phyloP scores from a whole-genome alignment of 2,329 filamentous ascomycete genomes.

The Penicillium sp. region DNA sequence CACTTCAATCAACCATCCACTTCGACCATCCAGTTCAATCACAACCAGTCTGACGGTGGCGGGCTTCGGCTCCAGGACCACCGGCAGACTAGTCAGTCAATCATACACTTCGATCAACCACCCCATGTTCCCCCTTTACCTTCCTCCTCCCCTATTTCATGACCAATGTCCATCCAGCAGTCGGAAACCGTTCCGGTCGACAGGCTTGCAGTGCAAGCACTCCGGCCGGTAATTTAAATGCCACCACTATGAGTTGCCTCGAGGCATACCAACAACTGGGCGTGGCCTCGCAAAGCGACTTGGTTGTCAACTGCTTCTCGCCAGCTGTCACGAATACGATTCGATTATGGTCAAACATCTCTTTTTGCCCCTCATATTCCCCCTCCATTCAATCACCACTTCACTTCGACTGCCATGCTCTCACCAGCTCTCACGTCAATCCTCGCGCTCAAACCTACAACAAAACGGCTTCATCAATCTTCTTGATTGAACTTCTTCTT shows the following conservation, averaged over 20 bases:
- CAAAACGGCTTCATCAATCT: neutral
- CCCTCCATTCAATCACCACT: neutral
- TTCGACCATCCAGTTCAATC: no score
- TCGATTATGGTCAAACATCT: neutral
- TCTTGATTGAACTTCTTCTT: neutral
- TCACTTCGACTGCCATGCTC: neutral
- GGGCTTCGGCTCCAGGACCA: no score
- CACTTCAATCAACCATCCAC: no score
- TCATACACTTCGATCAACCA: no score
- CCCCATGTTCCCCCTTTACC: no score
- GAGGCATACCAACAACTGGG: no score
- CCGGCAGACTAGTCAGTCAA: no score
- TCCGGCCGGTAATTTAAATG: no score
- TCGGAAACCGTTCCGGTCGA: neutral
- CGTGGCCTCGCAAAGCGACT: no score
- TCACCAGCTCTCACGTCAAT: neutral
- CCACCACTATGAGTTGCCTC: no score
- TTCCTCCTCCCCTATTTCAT: neutral
- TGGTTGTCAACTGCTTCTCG: neutral
- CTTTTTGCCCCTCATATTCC: neutral
- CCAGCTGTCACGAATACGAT: neutral
- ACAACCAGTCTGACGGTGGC: no score
- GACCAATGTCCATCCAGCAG: neutral
- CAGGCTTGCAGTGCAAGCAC: neutral
- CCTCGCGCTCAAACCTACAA: neutral